These are phyloP conservation scores for Monosporascus sp. DNA, from an alignment of 2,329 filamentous ascomycete species.

Conservation along the genomic window DNA sequence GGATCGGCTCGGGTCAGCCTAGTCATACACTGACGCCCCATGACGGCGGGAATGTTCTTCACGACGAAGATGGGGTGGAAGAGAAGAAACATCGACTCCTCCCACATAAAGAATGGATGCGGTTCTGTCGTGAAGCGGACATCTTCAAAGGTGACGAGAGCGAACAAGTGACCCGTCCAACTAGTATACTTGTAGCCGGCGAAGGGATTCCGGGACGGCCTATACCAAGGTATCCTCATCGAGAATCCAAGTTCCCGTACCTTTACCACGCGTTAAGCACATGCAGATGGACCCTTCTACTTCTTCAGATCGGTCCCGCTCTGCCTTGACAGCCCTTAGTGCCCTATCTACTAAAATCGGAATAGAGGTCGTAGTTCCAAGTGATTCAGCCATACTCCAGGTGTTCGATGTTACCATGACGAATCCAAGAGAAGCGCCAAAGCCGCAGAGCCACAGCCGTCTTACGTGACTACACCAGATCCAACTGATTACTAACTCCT, in stretches of 20 bases:
- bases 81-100: conserved; percentile 31
- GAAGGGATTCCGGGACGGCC: conserved; percentile 40
- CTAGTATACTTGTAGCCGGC: conserved; percentile 41
- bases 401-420: not conserved
- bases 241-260: conserved; percentile 39
- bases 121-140: conserved; percentile 43
- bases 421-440: not conserved
- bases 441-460: not conserved
- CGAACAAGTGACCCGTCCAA: conserved; percentile 36
- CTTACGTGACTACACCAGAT: not conserved
- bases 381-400: not conserved
- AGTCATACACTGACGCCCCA: no score
- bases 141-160: conserved; percentile 42
- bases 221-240: conserved; percentile 44
- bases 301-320: conserved; percentile 46
- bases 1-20: no score
- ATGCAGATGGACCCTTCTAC: conserved; percentile 41
- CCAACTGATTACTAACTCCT: no score
- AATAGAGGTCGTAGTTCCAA: conserved; percentile 31
- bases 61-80: not conserved
- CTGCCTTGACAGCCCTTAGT: conserved; percentile 45
- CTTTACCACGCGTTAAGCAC: conserved; percentile 39
- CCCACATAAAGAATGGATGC: conserved; percentile 38
- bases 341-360: conserved; percentile 33
- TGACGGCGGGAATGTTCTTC: no score